phyloP scores from a whole-genome alignment of 768 basidiomycete genomes.

The Phylloporus sp. region DNA sequence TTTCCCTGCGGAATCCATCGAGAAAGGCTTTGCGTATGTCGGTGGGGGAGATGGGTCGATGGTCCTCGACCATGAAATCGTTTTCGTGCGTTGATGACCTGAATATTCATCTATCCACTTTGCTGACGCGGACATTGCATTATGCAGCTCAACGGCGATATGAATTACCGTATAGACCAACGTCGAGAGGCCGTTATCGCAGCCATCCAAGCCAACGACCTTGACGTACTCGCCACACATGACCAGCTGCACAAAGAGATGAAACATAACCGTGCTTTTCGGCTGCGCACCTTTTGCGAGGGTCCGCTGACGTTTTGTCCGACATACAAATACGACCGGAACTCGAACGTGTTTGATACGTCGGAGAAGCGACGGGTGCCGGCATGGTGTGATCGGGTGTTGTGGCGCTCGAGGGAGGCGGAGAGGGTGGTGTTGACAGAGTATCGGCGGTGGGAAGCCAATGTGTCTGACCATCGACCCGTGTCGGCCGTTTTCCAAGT shows the following conservation, averaged over 20 bases:
- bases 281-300: constrained; percentile 79
- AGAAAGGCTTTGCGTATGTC: constrained; percentile 65
- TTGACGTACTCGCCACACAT: constrained; percentile 58
- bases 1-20: constrained; percentile 48
- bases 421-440: constrained; percentile 60
- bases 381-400: constrained; percentile 95
- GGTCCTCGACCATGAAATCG: constrained; percentile 92
- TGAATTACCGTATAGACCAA: constrained; percentile 97
- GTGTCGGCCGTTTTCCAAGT: constrained; percentile 76
- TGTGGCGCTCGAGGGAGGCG: constrained; percentile 64
- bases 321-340: constrained; percentile 93
- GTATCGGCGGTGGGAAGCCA: constrained; percentile 81
- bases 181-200: constrained; percentile 79
- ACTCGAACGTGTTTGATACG: constrained; percentile 75
- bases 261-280: constrained; percentile 81
- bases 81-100: constrained; percentile 51
- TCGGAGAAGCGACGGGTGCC: constrained; percentile 87
- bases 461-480: constrained; percentile 88
- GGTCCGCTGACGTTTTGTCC: constrained; percentile 80
- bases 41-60: constrained; percentile 92
- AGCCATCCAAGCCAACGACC: constrained; percentile 64
- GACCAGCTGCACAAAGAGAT: constrained; percentile 93
- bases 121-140: neutral
- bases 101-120: neutral
- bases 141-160: constrained; percentile 78